These are phyloP conservation scores for Myxozyma melibiosi DNA, from an alignment of 805 yeast species.

Conservation along the genomic window DNA sequence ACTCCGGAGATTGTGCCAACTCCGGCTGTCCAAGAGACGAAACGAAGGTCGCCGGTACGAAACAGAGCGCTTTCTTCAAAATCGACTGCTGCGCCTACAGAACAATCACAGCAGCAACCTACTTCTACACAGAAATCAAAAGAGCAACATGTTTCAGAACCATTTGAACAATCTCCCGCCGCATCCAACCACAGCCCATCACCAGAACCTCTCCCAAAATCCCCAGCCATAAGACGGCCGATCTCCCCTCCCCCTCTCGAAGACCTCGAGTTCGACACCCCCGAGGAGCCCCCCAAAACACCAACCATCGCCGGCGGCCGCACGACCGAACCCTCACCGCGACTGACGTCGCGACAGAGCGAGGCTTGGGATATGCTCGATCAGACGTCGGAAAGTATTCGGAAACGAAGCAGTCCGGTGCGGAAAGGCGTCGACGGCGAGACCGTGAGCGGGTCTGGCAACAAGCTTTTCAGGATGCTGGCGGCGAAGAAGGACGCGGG, in stretches of 20 bases:
- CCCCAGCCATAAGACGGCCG: not conserved
- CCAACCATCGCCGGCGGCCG: not conserved
- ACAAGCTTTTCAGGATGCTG: slow-evolving; percentile 5
- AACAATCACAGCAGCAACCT: too few species aligned
- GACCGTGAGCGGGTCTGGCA: not conserved
- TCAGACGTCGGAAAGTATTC: not conserved
- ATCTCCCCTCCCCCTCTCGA: slow-evolving; percentile 22
- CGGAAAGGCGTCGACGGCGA: not conserved
- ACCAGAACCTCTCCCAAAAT: not conserved
- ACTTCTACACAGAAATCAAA: too few species aligned
- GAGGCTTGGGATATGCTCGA: slow-evolving; percentile 21
- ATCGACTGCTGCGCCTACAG: too few species aligned
- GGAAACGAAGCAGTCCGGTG: not conserved
- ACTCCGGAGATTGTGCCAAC: too few species aligned
- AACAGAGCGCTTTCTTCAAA: too few species aligned
- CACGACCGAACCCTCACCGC: slow-evolving; percentile 1
- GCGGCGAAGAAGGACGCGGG: slow-evolving; percentile 8
- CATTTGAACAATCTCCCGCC: not conserved
- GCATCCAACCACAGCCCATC: not conserved
- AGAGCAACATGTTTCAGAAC: not conserved
- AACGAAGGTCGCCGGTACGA: too few species aligned
- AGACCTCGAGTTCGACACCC: slow-evolving; percentile 15
- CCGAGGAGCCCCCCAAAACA: not conserved
- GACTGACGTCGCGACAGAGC: slow-evolving; percentile 13
- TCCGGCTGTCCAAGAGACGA: too few species aligned